Conservation (phyloP, 2,329 filamentous ascomycete genomes). For the Beauveria bassiana region DNA sequence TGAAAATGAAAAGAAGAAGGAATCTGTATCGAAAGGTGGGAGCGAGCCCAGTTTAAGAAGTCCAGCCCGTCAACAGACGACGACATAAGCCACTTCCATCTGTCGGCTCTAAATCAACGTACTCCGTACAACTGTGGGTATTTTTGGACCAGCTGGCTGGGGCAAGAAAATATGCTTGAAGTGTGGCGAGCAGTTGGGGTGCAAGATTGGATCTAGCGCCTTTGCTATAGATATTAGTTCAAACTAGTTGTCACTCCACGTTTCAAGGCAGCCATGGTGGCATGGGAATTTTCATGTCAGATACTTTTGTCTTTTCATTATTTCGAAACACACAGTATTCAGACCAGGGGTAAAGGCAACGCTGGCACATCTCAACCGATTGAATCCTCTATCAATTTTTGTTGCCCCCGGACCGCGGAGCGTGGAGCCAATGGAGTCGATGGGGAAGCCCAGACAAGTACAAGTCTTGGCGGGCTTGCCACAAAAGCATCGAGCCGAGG, state of each 20-base stretch:
- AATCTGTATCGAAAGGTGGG: not conserved
- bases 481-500: not conserved
- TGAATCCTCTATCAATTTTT: not conserved
- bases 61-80: not conserved
- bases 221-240: not conserved
- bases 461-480: slow-evolving; percentile 2
- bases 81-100: not conserved
- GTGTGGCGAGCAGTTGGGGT: not conserved
- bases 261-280: not conserved
- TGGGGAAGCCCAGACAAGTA: not conserved
- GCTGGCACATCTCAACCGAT: too few relatives aligned
- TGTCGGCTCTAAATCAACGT: not conserved
- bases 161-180: slow-evolving; percentile 1
- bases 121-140: slow-evolving; percentile 4
- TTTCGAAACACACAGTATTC: too few relatives aligned
- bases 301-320: too few relatives aligned
- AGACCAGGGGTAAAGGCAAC: too few relatives aligned
- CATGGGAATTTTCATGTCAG: not conserved
- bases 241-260: not conserved
- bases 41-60: slow-evolving; percentile 1
- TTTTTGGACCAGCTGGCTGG: not conserved
- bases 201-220: not conserved
- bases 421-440: not conserved
- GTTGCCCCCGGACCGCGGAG: not conserved
- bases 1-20: not conserved